Conservation (phyloP, 1,284 basidiomycete genomes). For the Rhodotorula sp. region DNA sequence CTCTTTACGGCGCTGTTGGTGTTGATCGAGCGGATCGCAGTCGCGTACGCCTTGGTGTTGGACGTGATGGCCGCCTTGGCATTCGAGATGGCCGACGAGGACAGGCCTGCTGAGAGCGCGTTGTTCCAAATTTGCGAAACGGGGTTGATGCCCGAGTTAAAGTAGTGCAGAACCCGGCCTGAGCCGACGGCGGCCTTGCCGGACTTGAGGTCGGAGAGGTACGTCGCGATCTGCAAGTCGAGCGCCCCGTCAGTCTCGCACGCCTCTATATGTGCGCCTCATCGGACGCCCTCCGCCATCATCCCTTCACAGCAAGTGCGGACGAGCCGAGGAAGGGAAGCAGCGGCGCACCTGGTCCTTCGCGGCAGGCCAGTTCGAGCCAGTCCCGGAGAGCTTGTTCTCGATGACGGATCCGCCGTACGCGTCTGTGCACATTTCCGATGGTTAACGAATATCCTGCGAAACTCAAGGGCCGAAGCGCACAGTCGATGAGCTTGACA, state of each 20-base stretch:
- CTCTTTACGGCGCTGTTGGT: background rate
- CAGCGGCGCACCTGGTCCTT: conserved; percentile 35
- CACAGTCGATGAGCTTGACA: conserved; percentile 26
- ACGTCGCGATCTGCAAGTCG: background rate
- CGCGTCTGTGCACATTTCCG: conserved; percentile 20
- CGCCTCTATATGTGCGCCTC: no score
- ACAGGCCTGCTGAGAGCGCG: conserved; percentile 12
- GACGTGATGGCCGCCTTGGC: conserved; percentile 23
- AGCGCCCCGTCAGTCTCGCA: no score
- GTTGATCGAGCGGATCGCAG: conserved; percentile 7
- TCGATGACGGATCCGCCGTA: conserved; percentile 37
- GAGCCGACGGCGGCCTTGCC: conserved; percentile 6
- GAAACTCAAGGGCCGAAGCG: background rate
- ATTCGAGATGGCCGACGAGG: conserved; percentile 4
- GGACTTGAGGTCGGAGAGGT: conserved; percentile 24
- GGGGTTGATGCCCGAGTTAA: conserved; percentile 40
- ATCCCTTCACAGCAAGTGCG: conserved; percentile 1
- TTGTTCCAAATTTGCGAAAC: conserved; percentile 34
- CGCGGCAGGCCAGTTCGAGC: conserved; percentile 17
- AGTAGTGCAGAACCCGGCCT: conserved; percentile 36
- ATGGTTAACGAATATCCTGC: background rate
- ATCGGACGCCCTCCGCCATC: no score
- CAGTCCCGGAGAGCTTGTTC: conserved; percentile 30
- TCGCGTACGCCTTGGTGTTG: conserved; percentile 12
- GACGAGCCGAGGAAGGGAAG: background rate